A percentile compares a stretch with the other conserved stretches of the same genome.
phyloP scores from a whole-genome alignment of 2,329 filamentous ascomycete species.

The Botrytis deweyae region DNA sequence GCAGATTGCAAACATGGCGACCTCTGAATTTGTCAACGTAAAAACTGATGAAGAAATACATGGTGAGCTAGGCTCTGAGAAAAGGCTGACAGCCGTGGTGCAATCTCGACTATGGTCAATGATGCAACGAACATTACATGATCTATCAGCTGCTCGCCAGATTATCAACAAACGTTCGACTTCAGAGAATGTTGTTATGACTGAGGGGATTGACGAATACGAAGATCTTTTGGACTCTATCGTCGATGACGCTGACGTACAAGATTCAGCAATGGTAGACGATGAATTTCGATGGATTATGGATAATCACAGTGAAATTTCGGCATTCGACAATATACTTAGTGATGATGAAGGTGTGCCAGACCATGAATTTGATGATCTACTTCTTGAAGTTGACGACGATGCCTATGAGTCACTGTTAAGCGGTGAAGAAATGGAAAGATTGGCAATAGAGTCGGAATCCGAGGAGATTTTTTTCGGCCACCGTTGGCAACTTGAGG shows the following conservation, averaged over 20 bases:
- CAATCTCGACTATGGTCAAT: conserved; percentile 32
- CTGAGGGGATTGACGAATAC: background rate
- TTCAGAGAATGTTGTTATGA: background rate
- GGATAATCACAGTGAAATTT: conserved; percentile 5
- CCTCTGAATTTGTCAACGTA: background rate
- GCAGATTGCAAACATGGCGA: background rate
- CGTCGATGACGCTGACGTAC: background rate
- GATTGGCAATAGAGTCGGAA: conserved; percentile 26
- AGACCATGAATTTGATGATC: conserved; percentile 24
- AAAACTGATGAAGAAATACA: background rate
- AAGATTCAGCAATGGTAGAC: background rate
- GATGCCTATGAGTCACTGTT: conserved; percentile 21
- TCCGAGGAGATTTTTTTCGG: conserved; percentile 33
- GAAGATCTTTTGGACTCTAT: conserved; percentile 8
- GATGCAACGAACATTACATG: conserved; percentile 32
- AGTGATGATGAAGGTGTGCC: background rate
- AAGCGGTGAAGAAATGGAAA: conserved; percentile 27
- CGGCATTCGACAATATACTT: conserved; percentile 10
- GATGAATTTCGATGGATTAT: conserved; percentile 12
- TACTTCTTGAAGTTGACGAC: conserved; percentile 17
- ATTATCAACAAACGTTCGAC: background rate
- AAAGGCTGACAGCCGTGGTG: conserved; percentile 26
- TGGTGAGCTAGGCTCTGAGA: conserved; percentile 16
- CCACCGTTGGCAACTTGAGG: conserved; percentile 5
- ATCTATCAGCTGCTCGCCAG: conserved; percentile 23